A percentile compares a stretch with the other conserved stretches of the same genome.
Evolutionary conservation across 768 basidiomycete genomes (phyloP).

Genomic region (Lactarius hatsudake): DNA sequence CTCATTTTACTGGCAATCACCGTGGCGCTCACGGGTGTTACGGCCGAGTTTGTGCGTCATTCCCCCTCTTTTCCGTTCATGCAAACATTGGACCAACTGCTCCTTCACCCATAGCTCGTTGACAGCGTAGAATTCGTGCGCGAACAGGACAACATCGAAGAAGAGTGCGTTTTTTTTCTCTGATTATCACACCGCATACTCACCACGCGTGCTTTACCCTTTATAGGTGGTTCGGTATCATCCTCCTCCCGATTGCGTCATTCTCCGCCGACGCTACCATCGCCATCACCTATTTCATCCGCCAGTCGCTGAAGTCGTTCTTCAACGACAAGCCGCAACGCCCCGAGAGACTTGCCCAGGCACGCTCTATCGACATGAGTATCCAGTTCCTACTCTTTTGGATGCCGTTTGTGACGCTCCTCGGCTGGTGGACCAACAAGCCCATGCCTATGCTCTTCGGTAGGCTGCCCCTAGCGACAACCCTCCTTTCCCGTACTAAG

Average conservation of each 20-base stretch:
- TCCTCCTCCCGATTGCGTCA: slow-evolving; percentile 69
- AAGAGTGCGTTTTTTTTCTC: slow-evolving; percentile 45
- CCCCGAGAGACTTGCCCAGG: slow-evolving; percentile 61
- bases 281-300: slow-evolving; percentile 55
- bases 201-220: background rate
- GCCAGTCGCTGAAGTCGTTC: slow-evolving; percentile 41
- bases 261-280: slow-evolving; percentile 70
- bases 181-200: background rate
- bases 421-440: slow-evolving; percentile 64
- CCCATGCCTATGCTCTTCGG: slow-evolving; percentile 69
- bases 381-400: slow-evolving; percentile 79
- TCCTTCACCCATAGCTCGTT: slow-evolving; percentile 45
- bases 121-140: slow-evolving; percentile 59
- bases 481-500: background rate
- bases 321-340: slow-evolving; percentile 34
- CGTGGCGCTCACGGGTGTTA: slow-evolving; percentile 61
- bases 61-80: background rate
- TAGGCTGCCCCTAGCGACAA: slow-evolving; percentile 32
- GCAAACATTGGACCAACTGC: background rate
- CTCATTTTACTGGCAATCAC: slow-evolving; percentile 49
- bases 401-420: slow-evolving; percentile 69
- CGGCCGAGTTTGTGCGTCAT: slow-evolving; percentile 63
- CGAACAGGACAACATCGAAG: slow-evolving; percentile 40
- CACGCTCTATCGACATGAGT: slow-evolving; percentile 69
- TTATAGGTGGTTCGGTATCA: slow-evolving; percentile 66